phyloP scores from a whole-genome alignment of 495 filamentous ascomycete genomes.

The Choiromyces venosus region DNA sequence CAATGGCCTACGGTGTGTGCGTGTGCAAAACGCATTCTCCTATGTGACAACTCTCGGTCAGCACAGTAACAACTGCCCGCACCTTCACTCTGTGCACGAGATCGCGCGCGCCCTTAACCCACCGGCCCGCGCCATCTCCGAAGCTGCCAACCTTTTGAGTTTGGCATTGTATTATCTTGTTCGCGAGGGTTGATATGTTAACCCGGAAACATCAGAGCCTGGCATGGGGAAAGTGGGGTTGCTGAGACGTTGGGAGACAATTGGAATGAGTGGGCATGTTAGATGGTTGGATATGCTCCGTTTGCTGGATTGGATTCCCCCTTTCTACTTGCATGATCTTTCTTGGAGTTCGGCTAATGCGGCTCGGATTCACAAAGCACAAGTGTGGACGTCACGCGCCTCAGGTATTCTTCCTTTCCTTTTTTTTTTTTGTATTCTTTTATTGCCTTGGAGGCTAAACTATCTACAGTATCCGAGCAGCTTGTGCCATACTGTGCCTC shows the following conservation, averaged over 20 bases:
- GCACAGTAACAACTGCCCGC: background rate
- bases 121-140: too few relatives aligned
- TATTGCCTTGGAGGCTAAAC: background rate
- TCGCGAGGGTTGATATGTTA: too few relatives aligned
- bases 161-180: too few relatives aligned
- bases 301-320: background rate
- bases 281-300: background rate
- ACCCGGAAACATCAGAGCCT: too few relatives aligned
- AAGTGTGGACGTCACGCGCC: background rate
- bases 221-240: too few relatives aligned
- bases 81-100: background rate
- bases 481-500: too few relatives aligned
- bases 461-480: too few relatives aligned
- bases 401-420: background rate
- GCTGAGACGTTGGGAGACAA: background rate
- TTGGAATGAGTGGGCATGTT: background rate
- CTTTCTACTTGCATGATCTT: background rate
- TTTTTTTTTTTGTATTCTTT: background rate
- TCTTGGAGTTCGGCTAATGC: background rate
- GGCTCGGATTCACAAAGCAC: background rate
- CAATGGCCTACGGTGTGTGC: background rate
- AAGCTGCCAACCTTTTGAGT: too few relatives aligned
- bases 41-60: background rate
- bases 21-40: background rate
- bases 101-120: too few relatives aligned